A percentile compares a stretch with the other conserved stretches of the same genome.
These are phyloP conservation scores for Ustilago cynodontis DNA, from an alignment of 1,284 basidiomycete genomes.

Conservation along the genomic window DNA sequence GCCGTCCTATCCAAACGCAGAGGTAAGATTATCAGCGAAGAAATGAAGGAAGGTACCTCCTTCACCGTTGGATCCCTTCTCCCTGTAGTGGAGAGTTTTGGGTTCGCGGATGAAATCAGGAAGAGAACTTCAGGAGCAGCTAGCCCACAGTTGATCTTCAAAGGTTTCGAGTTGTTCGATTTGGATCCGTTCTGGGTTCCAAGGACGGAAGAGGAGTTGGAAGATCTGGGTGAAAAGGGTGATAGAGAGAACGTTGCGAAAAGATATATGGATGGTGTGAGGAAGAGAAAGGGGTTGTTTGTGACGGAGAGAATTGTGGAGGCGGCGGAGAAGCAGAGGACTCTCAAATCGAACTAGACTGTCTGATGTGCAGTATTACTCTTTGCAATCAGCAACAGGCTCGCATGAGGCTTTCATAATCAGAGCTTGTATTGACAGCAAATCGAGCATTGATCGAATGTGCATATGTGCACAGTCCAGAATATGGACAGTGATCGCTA, in stretches of 20 bases:
- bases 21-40: slow-evolving; percentile 92
- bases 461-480: background rate
- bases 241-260: slow-evolving; percentile 95
- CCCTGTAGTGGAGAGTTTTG: slow-evolving; percentile 97
- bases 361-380: too few relatives aligned
- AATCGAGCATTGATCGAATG: background rate
- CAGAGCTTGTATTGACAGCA: background rate
- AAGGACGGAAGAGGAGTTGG: slow-evolving; percentile 95
- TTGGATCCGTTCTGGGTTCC: slow-evolving; percentile 98
- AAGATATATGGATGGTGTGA: slow-evolving; percentile 89
- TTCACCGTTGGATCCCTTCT: slow-evolving; percentile 90
- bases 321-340: slow-evolving; percentile 69
- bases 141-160: slow-evolving; percentile 95
- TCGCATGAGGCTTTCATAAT: too few relatives aligned
- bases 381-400: background rate
- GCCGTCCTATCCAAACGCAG: slow-evolving; percentile 90
- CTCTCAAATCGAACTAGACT: slow-evolving; percentile 64
- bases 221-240: slow-evolving; percentile 95
- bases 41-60: slow-evolving; percentile 98
- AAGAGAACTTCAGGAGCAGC: slow-evolving; percentile 96
- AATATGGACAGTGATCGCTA: background rate
- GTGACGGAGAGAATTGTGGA: slow-evolving; percentile 63
- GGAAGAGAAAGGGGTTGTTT: slow-evolving; percentile 71
- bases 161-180: slow-evolving; percentile 75
- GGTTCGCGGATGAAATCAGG: slow-evolving; percentile 96